A percentile compares a stretch with the other conserved stretches of the same genome.
phyloP scores from a whole-genome alignment of 2,329 filamentous ascomycete genomes.

The Colletotrichum salicis region DNA sequence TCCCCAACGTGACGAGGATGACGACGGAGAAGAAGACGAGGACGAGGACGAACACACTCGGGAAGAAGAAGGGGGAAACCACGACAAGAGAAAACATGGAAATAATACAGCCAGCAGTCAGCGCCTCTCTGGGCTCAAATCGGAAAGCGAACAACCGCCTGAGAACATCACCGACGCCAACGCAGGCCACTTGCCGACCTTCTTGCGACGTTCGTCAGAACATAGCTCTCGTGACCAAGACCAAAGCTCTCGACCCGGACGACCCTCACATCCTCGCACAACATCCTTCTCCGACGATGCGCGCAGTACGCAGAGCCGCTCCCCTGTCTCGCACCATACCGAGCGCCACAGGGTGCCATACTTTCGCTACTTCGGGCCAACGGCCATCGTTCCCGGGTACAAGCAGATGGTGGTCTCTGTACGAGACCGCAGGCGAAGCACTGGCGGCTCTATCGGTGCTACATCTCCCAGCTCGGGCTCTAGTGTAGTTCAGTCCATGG shows the following conservation, averaged over 20 bases:
- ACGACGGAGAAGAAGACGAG: constrained; percentile 44
- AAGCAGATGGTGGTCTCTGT: constrained; percentile 91
- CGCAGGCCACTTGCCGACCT: constrained; percentile 19
- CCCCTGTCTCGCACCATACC: constrained; percentile 59
- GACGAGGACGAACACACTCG: constrained; percentile 52
- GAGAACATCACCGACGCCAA: constrained; percentile 16
- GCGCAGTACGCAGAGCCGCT: constrained; percentile 52
- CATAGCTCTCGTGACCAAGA: constrained; percentile 24
- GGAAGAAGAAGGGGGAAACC: constrained; percentile 49
- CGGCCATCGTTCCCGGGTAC: constrained; percentile 89
- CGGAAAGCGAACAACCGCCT: not conserved
- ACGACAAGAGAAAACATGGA: constrained; percentile 44
- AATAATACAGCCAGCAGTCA: constrained; percentile 37
- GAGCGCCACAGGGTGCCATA: constrained; percentile 80
- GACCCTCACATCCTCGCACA: constrained; percentile 44
- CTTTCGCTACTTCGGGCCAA: constrained; percentile 90
- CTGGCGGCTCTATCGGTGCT: constrained; percentile 65
- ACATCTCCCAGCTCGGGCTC: constrained; percentile 59
- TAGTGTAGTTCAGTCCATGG: constrained; percentile 23
- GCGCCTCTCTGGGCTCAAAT: not conserved
- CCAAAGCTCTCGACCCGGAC: constrained; percentile 34
- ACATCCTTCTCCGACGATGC: constrained; percentile 54
- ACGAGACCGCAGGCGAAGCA: constrained; percentile 71
- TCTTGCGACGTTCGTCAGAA: constrained; percentile 27
- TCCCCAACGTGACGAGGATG: constrained; percentile 41